Evolutionary conservation across 2,329 filamentous ascomycete genomes (phyloP), one percentile per base, ranked within the genome.

Genomic region (Zasmidium angulare): DNA sequence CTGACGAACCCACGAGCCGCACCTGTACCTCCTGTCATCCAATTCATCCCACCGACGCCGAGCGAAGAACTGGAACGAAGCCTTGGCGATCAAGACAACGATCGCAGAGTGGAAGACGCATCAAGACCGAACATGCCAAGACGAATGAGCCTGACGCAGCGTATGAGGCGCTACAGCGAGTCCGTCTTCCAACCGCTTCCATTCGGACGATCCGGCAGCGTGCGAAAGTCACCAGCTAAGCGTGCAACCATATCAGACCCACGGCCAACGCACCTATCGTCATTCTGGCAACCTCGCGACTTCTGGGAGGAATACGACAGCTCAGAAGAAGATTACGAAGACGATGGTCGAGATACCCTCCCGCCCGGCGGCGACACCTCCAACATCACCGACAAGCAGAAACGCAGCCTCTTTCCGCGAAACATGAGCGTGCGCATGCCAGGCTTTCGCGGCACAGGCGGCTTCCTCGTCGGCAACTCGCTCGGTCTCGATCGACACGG

Each of bases 261-360:
- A 10, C 59, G 68, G 76, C 63, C 67, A 9, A 64, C 58, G 47
- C 78, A 78, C 46, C 71, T 86, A 4, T 81, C 86, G 63, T 84
- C 85, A 1, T 85, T 87, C 68, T 88, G 86, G 86, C 79, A 82
- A 21, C 85, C 85, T 1, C 81, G 81, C 40, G 80, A 80, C n/a
- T 86, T 87, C 71, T 87, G 84, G 84, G 83, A 86, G 43, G 82
- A 82, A 43, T 72, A 84, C 23, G 74, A 77, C 17, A 75, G 75
- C 50, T 72, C 75, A 11, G 77, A 79, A 43, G 72, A 71, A 19
- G 69, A 70, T 2, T 72, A 63, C 7, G 55, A 74, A 19, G 70
- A 73, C 19, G 72, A 74, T 31, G 66, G 68, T 56, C 17, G 56
- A 23, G 64, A 63, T 22, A 58, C 63, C 0, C 69, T 81, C 0